Conservation (phyloP, 208 protist species). For the Acanthamoeba sp. region DNA sequence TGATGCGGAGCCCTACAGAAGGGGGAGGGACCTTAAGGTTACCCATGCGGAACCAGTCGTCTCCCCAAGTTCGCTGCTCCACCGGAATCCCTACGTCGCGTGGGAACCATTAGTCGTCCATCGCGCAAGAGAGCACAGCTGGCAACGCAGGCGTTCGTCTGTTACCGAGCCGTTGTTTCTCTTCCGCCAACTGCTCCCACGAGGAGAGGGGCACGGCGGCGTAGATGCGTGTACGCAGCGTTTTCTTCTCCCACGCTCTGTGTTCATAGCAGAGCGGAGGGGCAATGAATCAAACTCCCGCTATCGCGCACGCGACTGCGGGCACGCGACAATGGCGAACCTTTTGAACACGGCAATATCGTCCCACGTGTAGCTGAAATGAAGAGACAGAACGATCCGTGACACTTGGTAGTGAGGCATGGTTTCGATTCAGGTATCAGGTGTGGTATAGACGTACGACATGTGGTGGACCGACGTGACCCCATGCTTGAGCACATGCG, state of each 20-base stretch:
- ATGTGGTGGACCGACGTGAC: slow-evolving; percentile 78
- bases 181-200: slow-evolving; percentile 38
- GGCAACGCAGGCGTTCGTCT: background rate
- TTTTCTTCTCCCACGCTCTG: background rate
- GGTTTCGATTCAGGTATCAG: background rate
- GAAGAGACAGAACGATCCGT: too few relatives aligned
- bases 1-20: too few relatives aligned
- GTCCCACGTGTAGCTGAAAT: slow-evolving; percentile 60
- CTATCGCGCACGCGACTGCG: background rate
- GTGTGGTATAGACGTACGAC: background rate
- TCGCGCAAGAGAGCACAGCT: too few relatives aligned
- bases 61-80: background rate
- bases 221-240: slow-evolving; percentile 16
- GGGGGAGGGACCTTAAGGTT: slow-evolving; percentile 55
- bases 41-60: slow-evolving; percentile 71
- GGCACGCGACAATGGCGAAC: background rate
- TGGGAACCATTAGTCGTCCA: background rate
- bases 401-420: background rate
- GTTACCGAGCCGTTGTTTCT: background rate
- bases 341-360: slow-evolving; percentile 65
- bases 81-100: background rate
- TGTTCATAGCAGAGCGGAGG: background rate
- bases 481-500: slow-evolving; percentile 54
- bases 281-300: background rate
- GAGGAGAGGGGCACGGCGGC: slow-evolving; percentile 22